A percentile compares a stretch with the other conserved stretches of the same genome.
Conservation (phyloP, 495 filamentous ascomycete genomes). For the Bacidia gigantensis region DNA sequence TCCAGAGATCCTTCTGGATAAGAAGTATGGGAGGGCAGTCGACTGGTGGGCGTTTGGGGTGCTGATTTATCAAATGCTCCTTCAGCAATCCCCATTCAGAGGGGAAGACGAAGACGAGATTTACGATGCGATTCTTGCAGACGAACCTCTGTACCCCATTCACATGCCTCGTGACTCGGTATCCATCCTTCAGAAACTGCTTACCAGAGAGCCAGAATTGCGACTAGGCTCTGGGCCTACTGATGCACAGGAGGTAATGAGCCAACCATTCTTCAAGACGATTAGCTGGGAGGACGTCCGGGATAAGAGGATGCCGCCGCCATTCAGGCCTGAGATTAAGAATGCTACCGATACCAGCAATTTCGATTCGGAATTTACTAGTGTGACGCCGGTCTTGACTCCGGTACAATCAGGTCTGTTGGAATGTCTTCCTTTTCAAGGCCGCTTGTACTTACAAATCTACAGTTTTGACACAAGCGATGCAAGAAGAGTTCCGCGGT, state of each 20-base stretch:
- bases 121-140: slow-evolving; percentile 96
- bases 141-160: slow-evolving; percentile 95
- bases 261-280: slow-evolving; percentile 93
- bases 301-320: slow-evolving; percentile 77
- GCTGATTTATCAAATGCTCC: slow-evolving; percentile 98
- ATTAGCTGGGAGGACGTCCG: slow-evolving; percentile 99
- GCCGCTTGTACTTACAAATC: slow-evolving; percentile 9
- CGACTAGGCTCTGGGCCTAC: slow-evolving; percentile 88
- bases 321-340: slow-evolving; percentile 79
- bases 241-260: slow-evolving; percentile 98
- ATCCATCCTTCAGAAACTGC: slow-evolving; percentile 91
- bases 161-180: slow-evolving; percentile 98
- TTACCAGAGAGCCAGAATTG: slow-evolving; percentile 88
- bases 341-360: slow-evolving; percentile 95
- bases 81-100: slow-evolving; percentile 97
- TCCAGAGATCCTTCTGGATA: slow-evolving; percentile 95
- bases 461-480: slow-evolving; percentile 86
- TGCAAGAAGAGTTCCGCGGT: slow-evolving; percentile 99
- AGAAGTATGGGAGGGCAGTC: slow-evolving; percentile 96
- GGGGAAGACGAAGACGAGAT: slow-evolving; percentile 99
- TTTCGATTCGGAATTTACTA: slow-evolving; percentile 97
- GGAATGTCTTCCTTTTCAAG: too few species aligned
- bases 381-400: slow-evolving; percentile 92
- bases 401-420: slow-evolving; percentile 90
- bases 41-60: slow-evolving; percentile 99